These are phyloP conservation scores for Rosa chinensis DNA, from an alignment of 306 rosid species.

Conservation along the genomic window DNA sequence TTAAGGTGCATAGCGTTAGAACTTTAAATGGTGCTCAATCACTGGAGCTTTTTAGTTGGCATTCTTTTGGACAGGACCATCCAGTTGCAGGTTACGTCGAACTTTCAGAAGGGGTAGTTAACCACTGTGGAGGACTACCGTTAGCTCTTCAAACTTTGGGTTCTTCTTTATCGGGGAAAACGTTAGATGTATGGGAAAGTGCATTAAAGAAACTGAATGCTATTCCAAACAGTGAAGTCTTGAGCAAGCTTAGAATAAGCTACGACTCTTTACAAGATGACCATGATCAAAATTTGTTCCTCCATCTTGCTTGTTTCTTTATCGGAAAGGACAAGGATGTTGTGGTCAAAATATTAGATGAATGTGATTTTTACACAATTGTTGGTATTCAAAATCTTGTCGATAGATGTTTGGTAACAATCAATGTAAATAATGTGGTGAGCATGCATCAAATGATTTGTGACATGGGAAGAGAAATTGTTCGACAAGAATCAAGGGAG, in stretches of 20 bases:
- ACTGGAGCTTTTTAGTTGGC: neutral
- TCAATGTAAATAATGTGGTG: neutral
- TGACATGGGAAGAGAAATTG: slow-evolving; percentile 5
- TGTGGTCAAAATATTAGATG: neutral
- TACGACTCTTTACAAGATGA: neutral
- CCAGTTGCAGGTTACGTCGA: neutral
- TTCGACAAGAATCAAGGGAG: neutral
- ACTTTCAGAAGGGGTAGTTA: neutral
- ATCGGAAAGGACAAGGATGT: neutral
- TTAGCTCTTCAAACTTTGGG: neutral
- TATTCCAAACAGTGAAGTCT: neutral
- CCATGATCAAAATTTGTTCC: neutral
- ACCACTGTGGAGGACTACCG: neutral
- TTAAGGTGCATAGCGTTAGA: neutral
- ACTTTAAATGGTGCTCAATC: neutral
- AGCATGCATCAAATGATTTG: neutral
- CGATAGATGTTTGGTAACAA: neutral
- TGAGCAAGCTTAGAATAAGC: neutral
- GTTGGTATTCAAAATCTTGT: slow-evolving; percentile 5
- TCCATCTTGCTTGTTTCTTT: slow-evolving; percentile 8
- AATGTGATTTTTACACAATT: neutral
- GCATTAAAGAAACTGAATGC: neutral
- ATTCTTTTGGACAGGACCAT: neutral
- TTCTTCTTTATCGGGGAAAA: neutral
- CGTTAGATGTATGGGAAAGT: neutral